Evolutionary conservation across 2,329 filamentous ascomycete genomes (phyloP), one percentile per base, ranked within the genome.

Genomic region (Trichoderma koningii): DNA sequence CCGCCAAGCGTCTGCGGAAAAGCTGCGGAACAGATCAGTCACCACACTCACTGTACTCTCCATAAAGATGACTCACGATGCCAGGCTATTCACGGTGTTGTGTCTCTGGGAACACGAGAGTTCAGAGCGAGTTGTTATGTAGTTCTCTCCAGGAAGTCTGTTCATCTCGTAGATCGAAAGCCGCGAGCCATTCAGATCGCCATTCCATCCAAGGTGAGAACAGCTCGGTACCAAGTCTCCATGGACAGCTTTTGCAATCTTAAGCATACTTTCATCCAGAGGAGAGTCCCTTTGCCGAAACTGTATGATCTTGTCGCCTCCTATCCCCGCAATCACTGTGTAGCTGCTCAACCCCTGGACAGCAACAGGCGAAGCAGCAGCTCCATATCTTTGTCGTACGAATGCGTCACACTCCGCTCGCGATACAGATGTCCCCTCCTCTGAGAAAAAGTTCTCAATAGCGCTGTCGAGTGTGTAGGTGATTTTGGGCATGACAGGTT

Each of bases 91-190:
- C 5, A 21, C 19, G 10, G 52, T 41, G 30, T 55, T 55, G 10
- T n/a, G 19, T n/a, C 30, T 30, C 30, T 42, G 34, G 38, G n/a
- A 34, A 14, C 15, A 41, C 19, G 2, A 23, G 6, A 19, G 10
- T 6, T 15, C 34, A 17, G 34, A 19, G 10, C 21, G 52, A n/a
- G 17, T 55, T 2, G 28, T 7, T 55, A 55, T 17, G 52, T 9
- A 26, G 14, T 55, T 14, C 21, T 10, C 30, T 30, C 52, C 52
- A 17, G 52, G 30, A 41, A 42, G 52, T 12, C 41, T 41, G 6
- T 55, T 19, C 52, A 55, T 55, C 52, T 55, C 52, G 17, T 55
- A 55, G 52, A 55, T 55, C 34, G 34, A 42, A 14, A 41, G 30
- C n/a, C 12, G 30, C 7, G 30, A 30, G 30, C 30, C 30, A 3